Evolutionary conservation across 2,329 filamentous ascomycete species (phyloP), one percentile per base, ranked within the genome.

Genomic region (Elsinoe necatrix): DNA sequence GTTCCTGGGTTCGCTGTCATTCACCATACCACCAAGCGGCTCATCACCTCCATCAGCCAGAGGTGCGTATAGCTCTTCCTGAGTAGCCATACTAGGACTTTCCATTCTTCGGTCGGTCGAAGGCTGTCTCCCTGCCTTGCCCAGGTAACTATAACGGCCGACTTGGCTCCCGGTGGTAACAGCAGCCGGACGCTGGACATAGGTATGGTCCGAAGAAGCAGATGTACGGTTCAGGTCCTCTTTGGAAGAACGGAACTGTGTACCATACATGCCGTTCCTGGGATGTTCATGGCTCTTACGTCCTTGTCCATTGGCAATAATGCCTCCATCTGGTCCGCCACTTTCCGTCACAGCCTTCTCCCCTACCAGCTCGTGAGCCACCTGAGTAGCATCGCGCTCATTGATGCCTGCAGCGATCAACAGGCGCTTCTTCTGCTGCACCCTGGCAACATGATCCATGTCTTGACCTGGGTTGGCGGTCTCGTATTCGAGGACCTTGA

Each of bases 401-500:
- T 61, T 59, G 48, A 63, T 58, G 37, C 61, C 61, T 16, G 61
- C 61, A 9, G 60, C 61, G 27, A 63, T 60, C 2, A 63, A 55
- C 9, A 61, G 57, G 2, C 56, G 34, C 55, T 57, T 61, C 55
- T 55, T 61, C 45, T 59, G 54, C 35, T 59, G 12, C 18, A 61
- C 57, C 47, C 57, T 59, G 8, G 59, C 50, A 16, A 52, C 57
- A 45, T 63, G 59, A 45, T 61, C 61, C 41, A 59, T 59, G 48
- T 67, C 65, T 45, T 67, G 65, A 35, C 63, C 61, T 1, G 65
- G 65, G 43, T 69, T 69, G 21, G 66, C 67, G 55, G 64, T 68
- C 58, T 66, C 64, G 59, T 69, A 69, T 56, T 68, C 66, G 27
- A 68, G 61, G 34, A 65, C 61, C 56, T 68, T 65, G 61, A 68